Base-by-base conservation (phyloP, 805 yeast genomes). In the Hagleromyces aurorensis region DNA sequence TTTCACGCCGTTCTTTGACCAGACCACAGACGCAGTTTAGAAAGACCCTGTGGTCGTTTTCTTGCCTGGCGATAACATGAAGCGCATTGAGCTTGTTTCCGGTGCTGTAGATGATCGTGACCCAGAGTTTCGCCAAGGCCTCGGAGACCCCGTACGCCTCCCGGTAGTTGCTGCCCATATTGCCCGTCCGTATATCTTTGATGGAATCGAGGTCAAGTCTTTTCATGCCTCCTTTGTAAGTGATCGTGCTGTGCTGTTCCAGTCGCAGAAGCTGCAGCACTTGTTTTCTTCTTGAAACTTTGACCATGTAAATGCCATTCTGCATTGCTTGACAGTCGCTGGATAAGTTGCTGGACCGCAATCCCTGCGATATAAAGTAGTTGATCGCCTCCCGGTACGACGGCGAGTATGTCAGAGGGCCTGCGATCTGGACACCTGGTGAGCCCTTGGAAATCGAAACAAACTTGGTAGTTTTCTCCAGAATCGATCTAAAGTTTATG, bases 121-220 rank as follows among this genome's bases (percentile, higher is more conserved):
- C 67, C 98, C 98, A 89, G 6, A 71, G 56, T 8, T 65, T 61
- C 24, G 75, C 73, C 31, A 68, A 70, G 29, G 78, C 85, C 19
- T 72, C 61, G 1, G 86, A 70, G 1, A 85, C 69, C 20, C 79
- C 76, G 42, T 83, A 72, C 53, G 86, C 94, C 48, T 87, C 95
- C 37, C 95, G 61, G 50, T 86, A 89, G 42, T 84, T 83, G 19
- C 70, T 68, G 1, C 96, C 96, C 44, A 80, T 83, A 13, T 67
- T 69, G 3, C 78, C 83, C 3, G 70, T 64, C 25, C 62, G 37
- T 3, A 57, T 45, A 33, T 55, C 62, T 32, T 50, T 56, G 11
- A 57, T 52, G 9, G 52, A 34, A 25, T 54, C 58, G 9, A 57
- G 30, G n/a, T 44, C 44, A n/a, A 57, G 25, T 13, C 35, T 43